Percentiles rank a stretch among this genome's conserved stretches.
Conservation (phyloP, 2,329 filamentous ascomycete genomes). For the Aspergillus alliaceus region DNA sequence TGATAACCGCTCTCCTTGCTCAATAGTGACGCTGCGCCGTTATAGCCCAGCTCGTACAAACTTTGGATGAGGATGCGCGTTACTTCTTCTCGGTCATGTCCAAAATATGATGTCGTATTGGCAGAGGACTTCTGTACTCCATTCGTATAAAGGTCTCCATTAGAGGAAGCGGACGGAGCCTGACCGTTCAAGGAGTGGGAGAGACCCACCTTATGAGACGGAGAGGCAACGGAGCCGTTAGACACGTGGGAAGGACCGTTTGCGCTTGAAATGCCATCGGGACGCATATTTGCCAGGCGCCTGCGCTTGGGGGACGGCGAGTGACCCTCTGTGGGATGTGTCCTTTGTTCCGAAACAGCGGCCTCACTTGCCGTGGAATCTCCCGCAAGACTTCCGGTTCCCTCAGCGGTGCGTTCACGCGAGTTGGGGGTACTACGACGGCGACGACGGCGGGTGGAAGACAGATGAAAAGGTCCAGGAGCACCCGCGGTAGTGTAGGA, state of each 20-base stretch:
- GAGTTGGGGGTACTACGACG: constrained; percentile 31
- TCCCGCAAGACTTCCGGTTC: constrained; percentile 22
- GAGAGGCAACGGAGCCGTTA: constrained; percentile 54
- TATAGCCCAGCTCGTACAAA: constrained; percentile 83
- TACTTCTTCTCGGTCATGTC: constrained; percentile 89
- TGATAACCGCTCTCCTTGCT: constrained; percentile 81
- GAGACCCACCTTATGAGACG: constrained; percentile 50
- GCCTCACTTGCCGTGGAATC: constrained; percentile 27
- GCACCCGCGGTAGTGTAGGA: constrained; percentile 11
- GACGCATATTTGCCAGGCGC: constrained; percentile 62
- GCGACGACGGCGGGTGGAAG: constrained; percentile 29
- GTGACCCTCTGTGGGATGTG: constrained; percentile 29
- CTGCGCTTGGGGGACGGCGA: constrained; percentile 57
- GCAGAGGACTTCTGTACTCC: constrained; percentile 36
- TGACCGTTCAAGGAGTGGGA: constrained; percentile 57
- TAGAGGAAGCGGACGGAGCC: constrained; percentile 35
- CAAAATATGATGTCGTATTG: constrained; percentile 62
- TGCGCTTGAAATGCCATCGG: constrained; percentile 56
- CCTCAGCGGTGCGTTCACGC: constrained; percentile 18
- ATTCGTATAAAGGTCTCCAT: constrained; percentile 41
- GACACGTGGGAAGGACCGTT: constrained; percentile 58
- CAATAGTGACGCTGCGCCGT: constrained; percentile 70
- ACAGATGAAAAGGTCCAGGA: constrained; percentile 14
- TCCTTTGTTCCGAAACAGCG: constrained; percentile 24
- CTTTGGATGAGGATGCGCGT: constrained; percentile 91